A percentile compares a stretch with the other conserved stretches of the same genome.
Conservation (phyloP, 306 rosid genomes). For the Amphicarpaea edgeworthii region DNA sequence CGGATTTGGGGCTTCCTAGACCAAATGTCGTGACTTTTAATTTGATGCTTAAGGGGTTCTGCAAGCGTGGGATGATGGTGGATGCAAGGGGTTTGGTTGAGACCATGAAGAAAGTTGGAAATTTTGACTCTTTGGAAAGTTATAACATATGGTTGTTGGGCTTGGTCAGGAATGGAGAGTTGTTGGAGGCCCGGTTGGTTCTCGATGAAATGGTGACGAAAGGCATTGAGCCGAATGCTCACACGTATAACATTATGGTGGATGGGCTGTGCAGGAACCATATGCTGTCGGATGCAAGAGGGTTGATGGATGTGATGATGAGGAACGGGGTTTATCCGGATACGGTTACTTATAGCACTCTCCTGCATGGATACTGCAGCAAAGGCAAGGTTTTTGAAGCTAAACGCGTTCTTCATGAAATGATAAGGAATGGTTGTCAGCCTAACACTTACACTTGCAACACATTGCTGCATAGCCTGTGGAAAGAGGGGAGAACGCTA, state of each 20-base stretch:
- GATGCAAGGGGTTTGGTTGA: conserved; percentile 79
- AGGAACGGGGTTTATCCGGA: conserved; percentile 68
- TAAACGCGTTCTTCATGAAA: conserved; percentile 73
- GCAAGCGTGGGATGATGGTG: conserved; percentile 74
- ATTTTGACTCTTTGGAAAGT: conserved; percentile 60
- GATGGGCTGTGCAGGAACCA: conserved; percentile 77
- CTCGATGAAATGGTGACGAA: conserved; percentile 73
- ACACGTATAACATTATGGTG: conserved; percentile 78
- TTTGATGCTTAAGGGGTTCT: conserved; percentile 84
- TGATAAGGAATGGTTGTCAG: conserved; percentile 65
- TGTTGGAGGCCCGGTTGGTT: conserved; percentile 70
- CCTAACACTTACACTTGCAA: conserved; percentile 92
- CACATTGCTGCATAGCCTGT: conserved; percentile 83
- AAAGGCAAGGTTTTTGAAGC: conserved; percentile 79
- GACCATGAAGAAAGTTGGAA: conserved; percentile 59
- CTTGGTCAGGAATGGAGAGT: conserved; percentile 64
- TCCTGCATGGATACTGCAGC: conserved; percentile 81
- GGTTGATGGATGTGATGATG: conserved; percentile 64
- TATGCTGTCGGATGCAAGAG: conserved; percentile 81
- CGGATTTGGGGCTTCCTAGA: conserved; percentile 77
- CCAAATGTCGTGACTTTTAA: conserved; percentile 78
- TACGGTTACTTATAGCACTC: conserved; percentile 73
- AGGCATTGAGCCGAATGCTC: conserved; percentile 66
- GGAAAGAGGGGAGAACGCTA: conserved; percentile 81
- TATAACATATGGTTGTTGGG: conserved; percentile 85